Base-by-base conservation (phyloP, 225 moss, liverwort and hornwort genomes). In the Thuidium tamariscinum region DNA sequence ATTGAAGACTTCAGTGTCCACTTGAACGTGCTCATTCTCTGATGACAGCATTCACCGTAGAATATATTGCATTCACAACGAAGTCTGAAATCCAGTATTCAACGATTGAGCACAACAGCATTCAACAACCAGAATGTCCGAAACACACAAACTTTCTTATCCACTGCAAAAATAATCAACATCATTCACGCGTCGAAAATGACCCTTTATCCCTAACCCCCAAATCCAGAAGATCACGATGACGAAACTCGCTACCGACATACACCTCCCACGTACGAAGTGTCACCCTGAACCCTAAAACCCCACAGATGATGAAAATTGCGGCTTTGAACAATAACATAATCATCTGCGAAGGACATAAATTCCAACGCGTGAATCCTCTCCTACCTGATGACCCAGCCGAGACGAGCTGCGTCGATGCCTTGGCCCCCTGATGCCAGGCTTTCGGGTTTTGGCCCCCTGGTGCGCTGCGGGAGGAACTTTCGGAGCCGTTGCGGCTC, bases 391-490 rank as follows among this genome's bases (percentile, higher is more conserved):
- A 81, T 51, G 89, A 88, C 69, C 86, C 83, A 51, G 80, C 81
- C 59, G 88, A 90, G 83, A 88, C 85, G 17, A 85, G 89, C 83
- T 86, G 89, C 44, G 91, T 77, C 69, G 87, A 67, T 90, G 91
- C 89, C 91, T 75, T 90, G 90, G 89, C 91, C 62, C 90, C 93
- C 93, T 93, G 91, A 87, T 90, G 87, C 93, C 93, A 90, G 69
- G 89, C 84, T 87, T 87, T 87, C 25, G 82, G 36, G 26, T 74
- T 86, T 30, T 82, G 84, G 19, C 62, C 77, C 83, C 88, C 87
- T 83, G 91, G 88, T 70, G 69, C 88, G 79, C 89, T 90, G 56
- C 87, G 76, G 29, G 89, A 87, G 16, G 90, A 91, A 89, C 88
- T 86, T 78, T 93, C 93, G 10, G 89, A 91, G 73, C 86, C 88